A percentile compares a stretch with the other conserved stretches of the same genome.
Evolutionary conservation across 176 grass and related monocot species (phyloP).

Genomic region (Thalia dealbata): DNA sequence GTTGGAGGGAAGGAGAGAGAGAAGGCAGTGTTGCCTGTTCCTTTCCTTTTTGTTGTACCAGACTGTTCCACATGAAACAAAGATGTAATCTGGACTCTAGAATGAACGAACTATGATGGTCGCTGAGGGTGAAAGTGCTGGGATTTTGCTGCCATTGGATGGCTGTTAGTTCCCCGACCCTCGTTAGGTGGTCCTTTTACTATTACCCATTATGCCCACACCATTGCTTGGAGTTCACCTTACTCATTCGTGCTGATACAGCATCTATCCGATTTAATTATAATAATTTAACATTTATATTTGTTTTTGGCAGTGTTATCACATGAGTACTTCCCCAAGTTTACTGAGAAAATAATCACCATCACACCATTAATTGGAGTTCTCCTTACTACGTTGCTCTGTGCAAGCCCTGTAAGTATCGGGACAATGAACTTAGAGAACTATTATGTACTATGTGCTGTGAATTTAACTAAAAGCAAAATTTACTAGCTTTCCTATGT

Average conservation of each 20-base stretch:
- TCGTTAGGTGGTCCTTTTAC: neutral
- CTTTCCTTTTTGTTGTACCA: no score
- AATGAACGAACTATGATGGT: no score
- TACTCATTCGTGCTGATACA: neutral
- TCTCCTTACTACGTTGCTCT: conserved; percentile 88
- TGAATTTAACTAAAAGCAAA: neutral
- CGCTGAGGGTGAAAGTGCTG: no score
- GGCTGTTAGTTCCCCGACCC: no score
- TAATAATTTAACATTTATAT: neutral
- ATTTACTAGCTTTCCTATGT: neutral
- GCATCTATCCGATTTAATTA: no score
- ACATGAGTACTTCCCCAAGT: conserved; percentile 82
- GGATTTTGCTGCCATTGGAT: no score
- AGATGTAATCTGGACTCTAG: no score
- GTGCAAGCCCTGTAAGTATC: conserved; percentile 83
- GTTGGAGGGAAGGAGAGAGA: no score
- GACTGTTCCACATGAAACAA: no score
- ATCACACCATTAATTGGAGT: conserved; percentile 81
- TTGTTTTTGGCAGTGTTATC: conserved; percentile 54
- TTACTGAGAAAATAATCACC: conserved; percentile 63
- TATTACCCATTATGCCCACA: neutral
- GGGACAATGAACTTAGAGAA: neutral
- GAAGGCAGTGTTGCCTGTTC: no score
- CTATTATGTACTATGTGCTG: neutral
- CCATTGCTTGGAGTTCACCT: no score